Evolutionary conservation across 2,329 filamentous ascomycete genomes (phyloP).

Genomic region (Leptographium galeiforme): DNA sequence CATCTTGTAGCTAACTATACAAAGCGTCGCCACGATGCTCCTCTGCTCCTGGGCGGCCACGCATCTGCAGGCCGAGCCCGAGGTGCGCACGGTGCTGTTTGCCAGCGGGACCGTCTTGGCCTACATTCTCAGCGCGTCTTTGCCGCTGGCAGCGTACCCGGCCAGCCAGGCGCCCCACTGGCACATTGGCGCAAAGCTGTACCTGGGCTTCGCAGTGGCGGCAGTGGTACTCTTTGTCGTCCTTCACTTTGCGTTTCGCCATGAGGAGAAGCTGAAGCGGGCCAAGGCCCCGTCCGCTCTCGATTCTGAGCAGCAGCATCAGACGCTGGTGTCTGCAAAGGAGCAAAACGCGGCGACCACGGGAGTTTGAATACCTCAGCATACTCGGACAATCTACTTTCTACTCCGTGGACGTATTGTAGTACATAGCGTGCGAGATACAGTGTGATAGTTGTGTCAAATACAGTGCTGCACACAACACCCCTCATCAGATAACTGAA

Average conservation of each 20-base stretch:
- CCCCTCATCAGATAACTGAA: too few species aligned
- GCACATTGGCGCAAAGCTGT: slow-evolving; percentile 5
- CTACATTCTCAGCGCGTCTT: slow-evolving; percentile 2
- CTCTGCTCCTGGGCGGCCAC: slow-evolving; percentile 5
- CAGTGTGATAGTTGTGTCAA: too few species aligned
- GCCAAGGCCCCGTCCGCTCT: background rate
- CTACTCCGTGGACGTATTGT: too few species aligned
- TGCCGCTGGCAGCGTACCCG: slow-evolving; percentile 4
- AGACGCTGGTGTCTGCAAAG: background rate
- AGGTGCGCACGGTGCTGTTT: slow-evolving; percentile 5
- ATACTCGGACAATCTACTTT: too few species aligned
- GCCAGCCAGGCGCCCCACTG: slow-evolving; percentile 4
- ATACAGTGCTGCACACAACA: too few species aligned
- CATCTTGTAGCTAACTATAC: background rate
- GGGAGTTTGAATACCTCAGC: too few species aligned
- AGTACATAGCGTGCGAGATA: too few species aligned
- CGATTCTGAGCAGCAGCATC: background rate
- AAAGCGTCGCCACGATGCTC: slow-evolving; percentile 4
- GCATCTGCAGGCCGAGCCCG: slow-evolving; percentile 1
- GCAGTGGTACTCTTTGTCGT: background rate
- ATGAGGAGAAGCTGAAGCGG: background rate
- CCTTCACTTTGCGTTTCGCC: slow-evolving; percentile 2
- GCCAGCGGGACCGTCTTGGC: slow-evolving; percentile 5
- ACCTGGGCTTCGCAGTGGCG: slow-evolving; percentile 1
- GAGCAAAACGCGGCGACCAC: background rate